Conservation (phyloP, 495 filamentous ascomycete species). For the Annulohypoxylon bovei region DNA sequence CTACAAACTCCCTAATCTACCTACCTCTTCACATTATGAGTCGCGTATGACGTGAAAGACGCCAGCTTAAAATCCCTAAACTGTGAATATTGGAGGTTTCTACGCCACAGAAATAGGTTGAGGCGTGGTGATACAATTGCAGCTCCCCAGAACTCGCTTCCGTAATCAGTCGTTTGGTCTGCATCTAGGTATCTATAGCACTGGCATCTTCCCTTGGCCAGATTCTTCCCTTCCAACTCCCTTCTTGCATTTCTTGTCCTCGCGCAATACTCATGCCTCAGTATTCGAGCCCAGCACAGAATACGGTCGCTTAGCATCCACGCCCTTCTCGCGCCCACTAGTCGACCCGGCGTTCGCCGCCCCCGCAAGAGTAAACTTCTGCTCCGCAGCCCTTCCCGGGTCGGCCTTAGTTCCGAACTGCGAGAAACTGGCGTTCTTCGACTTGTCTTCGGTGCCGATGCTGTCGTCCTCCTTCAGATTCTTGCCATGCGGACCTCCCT, state of each 20-base stretch:
- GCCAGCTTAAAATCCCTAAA: no score
- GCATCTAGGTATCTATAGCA: no score
- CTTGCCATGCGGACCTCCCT: conserved; percentile 51
- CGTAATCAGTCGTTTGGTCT: no score
- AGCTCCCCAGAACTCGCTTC: no score
- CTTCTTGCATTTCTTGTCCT: not conserved
- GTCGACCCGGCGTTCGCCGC: conserved; percentile 2
- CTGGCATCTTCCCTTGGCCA: not conserved
- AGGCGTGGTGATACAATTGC: no score
- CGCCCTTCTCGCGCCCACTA: conserved; percentile 27
- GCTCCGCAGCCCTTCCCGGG: conserved; percentile 45
- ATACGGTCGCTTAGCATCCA: conserved; percentile 38
- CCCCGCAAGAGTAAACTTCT: conserved; percentile 21
- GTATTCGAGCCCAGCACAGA: conserved; percentile 35
- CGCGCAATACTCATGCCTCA: conserved; percentile 14
- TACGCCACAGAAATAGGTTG: not conserved
- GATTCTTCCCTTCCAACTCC: not conserved
- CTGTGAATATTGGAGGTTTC: no score
- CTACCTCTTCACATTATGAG: no score
- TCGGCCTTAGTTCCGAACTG: conserved; percentile 54
- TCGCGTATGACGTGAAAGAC: no score
- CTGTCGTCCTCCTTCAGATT: conserved; percentile 53
- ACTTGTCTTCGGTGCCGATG: conserved; percentile 41
- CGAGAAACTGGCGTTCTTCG: conserved; percentile 45
- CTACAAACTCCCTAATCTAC: no score